Percentiles rank a stretch among this genome's conserved stretches.
These are phyloP conservation scores for Geotrichum cucujoidarum DNA, from an alignment of 1,139 yeast genomes.

Conservation along the genomic window DNA sequence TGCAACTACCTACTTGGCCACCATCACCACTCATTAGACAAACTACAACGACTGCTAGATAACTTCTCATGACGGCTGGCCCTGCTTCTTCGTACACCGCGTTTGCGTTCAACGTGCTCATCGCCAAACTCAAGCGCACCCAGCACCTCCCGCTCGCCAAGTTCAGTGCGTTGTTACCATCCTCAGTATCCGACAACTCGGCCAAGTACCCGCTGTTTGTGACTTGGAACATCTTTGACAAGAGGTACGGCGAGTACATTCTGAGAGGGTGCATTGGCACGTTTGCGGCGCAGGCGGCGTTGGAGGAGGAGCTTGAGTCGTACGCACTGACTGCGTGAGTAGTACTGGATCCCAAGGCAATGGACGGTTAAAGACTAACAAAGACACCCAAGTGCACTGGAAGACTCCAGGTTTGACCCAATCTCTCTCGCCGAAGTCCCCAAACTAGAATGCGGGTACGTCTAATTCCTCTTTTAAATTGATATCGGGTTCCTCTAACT, in stretches of 20 bases:
- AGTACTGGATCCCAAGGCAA: background rate
- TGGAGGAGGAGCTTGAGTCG: slow-evolving; percentile 54
- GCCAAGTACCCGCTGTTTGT: slow-evolving; percentile 60
- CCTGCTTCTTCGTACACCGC: slow-evolving; percentile 37
- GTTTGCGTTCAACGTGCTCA: slow-evolving; percentile 41
- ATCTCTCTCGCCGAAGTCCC: slow-evolving; percentile 55
- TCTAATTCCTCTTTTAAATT: background rate
- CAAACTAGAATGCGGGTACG: slow-evolving; percentile 41
- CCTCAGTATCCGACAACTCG: slow-evolving; percentile 22
- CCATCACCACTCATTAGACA: background rate
- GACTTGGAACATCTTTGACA: slow-evolving; percentile 64
- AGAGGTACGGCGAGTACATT: slow-evolving; percentile 38
- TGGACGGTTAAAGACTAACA: too few relatives aligned
- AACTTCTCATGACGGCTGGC: too few relatives aligned
- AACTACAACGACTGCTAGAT: background rate
- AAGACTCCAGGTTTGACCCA: slow-evolving; percentile 74
- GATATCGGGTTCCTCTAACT: slow-evolving; percentile 24
- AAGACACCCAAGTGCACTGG: too few relatives aligned
- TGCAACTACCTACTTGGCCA: background rate
- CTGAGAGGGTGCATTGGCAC: slow-evolving; percentile 95
- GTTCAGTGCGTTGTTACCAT: slow-evolving; percentile 16
- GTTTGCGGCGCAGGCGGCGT: slow-evolving; percentile 44
- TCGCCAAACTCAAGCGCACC: slow-evolving; percentile 32
- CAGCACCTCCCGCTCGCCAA: slow-evolving; percentile 11
- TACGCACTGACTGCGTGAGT: slow-evolving; percentile 58